Base-by-base conservation (phyloP, 139 green algal genomes). In the Chlamydomonas sp. region DNA sequence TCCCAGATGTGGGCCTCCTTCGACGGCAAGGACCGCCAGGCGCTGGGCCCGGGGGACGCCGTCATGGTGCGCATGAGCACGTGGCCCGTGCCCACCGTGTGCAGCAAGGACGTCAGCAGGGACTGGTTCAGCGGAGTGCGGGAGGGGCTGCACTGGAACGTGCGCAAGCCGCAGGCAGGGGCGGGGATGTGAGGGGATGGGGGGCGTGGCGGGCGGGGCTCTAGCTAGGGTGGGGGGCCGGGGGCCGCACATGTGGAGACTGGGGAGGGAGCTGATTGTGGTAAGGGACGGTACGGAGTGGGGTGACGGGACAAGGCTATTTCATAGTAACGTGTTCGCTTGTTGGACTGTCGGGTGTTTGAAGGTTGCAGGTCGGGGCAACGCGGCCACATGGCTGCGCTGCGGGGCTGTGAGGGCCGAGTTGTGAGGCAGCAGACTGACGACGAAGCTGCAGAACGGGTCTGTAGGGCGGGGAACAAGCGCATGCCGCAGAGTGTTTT, bases 21-120 rank as follows among this genome's bases (percentile, higher is more conserved):
- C 91, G 98, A 99, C 85, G 98, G 98, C 76, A 98, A 99, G 90
- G 93, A 98, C 82, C 88, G 93, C 60, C 90, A 88, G 75, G 57
- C 75, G 49, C 84, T 88, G 31, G 59, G 58, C 75, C 74, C 85
- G 68, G 88, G 95, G 7, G 95, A 98, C 74, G 89, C 89, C 1
- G 90, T 98, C 4, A 76, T 96, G 0, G 92, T 98, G 57, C 85
- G 91, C 18, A 93, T 96, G 84, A 93, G 73, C 72, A 85, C 83
- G 78, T 94, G 71, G 90, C 94, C 85, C 16, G 79, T 92, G 78
- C 93, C 93, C 72, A 96, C 94, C 49, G 92, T 97, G 63, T 98
- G 94, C 89, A 89, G 87, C n/a, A 63, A 60, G 61, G 91, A 95
- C 76, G 91, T 95, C 58, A 95, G 89, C 1, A 86, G 93, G 16